Conservation (phyloP, 2,329 filamentous ascomycete genomes). For the Trichophaea hybrida region DNA sequence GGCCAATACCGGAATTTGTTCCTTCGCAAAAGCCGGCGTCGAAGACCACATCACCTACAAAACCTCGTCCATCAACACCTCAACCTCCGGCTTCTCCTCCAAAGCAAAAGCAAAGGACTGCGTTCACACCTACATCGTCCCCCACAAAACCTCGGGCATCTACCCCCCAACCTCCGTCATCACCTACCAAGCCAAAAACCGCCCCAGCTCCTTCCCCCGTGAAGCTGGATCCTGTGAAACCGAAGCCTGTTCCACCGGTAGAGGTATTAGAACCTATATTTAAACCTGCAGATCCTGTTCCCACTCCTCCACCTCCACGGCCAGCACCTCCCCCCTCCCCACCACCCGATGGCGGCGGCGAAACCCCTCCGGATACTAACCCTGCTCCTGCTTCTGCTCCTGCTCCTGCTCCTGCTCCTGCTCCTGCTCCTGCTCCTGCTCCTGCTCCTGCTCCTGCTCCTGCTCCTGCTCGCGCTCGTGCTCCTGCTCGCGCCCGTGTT, state of each 20-base stretch:
- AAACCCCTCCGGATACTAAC: conserved; percentile 2
- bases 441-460: no score
- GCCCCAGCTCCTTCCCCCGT: background rate
- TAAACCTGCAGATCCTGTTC: background rate
- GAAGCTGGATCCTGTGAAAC: background rate
- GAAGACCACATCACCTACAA: background rate
- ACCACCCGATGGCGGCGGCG: conserved; percentile 3
- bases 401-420: background rate
- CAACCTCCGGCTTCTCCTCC: background rate
- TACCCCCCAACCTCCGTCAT: no score
- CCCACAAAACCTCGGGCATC: no score
- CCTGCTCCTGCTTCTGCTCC: background rate
- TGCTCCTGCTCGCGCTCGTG: background rate
- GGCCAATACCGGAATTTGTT: background rate
- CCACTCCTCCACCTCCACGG: background rate
- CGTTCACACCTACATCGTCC: background rate
- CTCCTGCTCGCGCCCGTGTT: no score
- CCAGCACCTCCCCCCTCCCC: conserved; percentile 4
- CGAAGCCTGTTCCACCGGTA: background rate
- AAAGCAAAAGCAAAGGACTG: background rate
- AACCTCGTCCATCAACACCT: background rate
- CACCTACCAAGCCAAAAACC: background rate
- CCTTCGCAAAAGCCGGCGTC: background rate
- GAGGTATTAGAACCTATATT: background rate
- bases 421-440: no score